Conservation (phyloP, 805 yeast genomes). For the Metschnikowia sp. region DNA sequence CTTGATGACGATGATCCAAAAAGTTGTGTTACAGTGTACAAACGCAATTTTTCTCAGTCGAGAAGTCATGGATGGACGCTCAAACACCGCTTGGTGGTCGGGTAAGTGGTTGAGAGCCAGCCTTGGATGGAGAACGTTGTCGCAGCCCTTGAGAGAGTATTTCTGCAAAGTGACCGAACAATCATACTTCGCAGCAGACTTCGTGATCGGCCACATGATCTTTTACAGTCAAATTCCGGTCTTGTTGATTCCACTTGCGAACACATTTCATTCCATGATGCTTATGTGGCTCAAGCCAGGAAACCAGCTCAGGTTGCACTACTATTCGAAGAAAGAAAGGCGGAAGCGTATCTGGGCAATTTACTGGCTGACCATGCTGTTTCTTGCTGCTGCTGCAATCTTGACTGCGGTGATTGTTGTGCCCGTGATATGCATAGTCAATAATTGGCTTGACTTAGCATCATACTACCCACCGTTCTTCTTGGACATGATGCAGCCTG, state of each 20-base stretch:
- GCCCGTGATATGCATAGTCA: constrained; percentile 6
- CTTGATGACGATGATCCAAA: constrained; percentile 53
- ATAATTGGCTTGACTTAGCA: constrained; percentile 9
- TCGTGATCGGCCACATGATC: constrained; percentile 55
- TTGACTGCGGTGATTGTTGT: constrained; percentile 5
- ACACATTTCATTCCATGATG: constrained; percentile 62
- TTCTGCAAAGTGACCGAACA: constrained; percentile 62
- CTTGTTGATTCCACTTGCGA: constrained; percentile 59
- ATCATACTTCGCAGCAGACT: constrained; percentile 66
- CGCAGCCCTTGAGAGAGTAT: constrained; percentile 65
- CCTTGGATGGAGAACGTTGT: constrained; percentile 55
- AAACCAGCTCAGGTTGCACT: constrained; percentile 46
- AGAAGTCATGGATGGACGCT: constrained; percentile 57
- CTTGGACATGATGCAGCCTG: constrained; percentile 41
- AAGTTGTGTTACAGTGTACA: constrained; percentile 50
- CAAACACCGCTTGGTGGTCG: constrained; percentile 63
- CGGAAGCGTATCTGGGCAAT: constrained; percentile 13
- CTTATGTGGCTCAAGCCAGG: constrained; percentile 66
- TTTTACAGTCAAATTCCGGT: constrained; percentile 59
- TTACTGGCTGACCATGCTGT: constrained; percentile 1
- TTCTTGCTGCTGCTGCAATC: constrained; percentile 2
- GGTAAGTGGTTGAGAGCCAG: constrained; percentile 67
- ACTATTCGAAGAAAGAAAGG: constrained; percentile 41
- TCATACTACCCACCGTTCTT: constrained; percentile 33
- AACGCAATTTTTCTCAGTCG: constrained; percentile 53